These are phyloP conservation scores for Agrostemma githago DNA, from an alignment of 148 eudicot species.

Conservation along the genomic window DNA sequence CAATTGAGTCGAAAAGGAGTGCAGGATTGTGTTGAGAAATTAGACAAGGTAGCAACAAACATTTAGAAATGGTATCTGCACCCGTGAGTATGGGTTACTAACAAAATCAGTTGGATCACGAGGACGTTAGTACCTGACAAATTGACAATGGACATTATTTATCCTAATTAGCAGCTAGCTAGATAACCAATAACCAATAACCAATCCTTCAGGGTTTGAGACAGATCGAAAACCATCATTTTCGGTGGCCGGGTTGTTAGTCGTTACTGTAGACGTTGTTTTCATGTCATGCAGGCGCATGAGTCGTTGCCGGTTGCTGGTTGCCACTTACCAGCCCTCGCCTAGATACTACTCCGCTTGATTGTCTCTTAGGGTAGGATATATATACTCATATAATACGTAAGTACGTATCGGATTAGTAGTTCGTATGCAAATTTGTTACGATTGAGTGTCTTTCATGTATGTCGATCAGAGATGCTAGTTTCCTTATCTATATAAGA, in stretches of 20 bases:
- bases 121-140: not conserved
- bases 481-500: not conserved
- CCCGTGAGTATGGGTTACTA: not conserved
- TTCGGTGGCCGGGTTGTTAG: not conserved
- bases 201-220: not conserved
- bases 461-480: too few relatives aligned
- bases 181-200: not conserved
- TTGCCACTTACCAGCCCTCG: not conserved
- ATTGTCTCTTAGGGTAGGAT: too few relatives aligned
- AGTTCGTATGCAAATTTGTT: too few relatives aligned
- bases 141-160: not conserved
- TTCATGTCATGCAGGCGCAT: slow-evolving; percentile 10
- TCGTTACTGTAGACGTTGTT: not conserved
- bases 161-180: not conserved
- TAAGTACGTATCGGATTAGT: too few relatives aligned
- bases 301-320: not conserved
- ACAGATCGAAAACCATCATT: slow-evolving; percentile 1
- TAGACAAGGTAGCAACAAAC: too few relatives aligned
- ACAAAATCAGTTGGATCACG: slow-evolving; percentile 12
- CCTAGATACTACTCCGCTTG: too few relatives aligned
- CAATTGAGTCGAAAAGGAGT: too few relatives aligned
- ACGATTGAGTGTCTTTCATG: too few relatives aligned
- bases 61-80: not conserved
- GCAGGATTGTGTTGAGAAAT: too few relatives aligned
- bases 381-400: too few relatives aligned